Base-by-base conservation (phyloP, 805 yeast species). In the Starmerella floricola region DNA sequence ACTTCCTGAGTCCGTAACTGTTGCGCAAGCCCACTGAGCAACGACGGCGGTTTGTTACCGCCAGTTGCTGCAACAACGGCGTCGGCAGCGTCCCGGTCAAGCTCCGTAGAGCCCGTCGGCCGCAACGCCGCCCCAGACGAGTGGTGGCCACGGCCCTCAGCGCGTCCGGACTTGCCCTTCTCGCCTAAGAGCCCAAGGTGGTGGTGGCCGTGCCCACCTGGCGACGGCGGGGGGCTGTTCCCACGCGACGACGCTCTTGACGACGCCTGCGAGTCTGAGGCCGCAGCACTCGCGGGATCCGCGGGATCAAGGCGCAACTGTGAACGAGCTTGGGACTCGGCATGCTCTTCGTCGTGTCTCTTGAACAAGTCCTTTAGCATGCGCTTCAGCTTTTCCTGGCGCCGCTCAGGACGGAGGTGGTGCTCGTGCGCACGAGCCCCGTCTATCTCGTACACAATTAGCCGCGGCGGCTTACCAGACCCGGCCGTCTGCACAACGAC, bases 381-480 rank as follows among this genome's bases (percentile, higher is more conserved):
- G 11, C 38, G 31, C 26, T 45, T 45, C 44, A 62, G 53, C 60
- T 69, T 54, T 55, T 71, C 63, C 59, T 68, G 59, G 45, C 69
- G 52, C 48, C 62, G 44, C 6, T 86, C 78, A 29, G 79, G 76
- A 45, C 74, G 70, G 45, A 87, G 66, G 58, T 76, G 76, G 61
- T 87, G 97, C 55, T 74, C 84, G 60, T 87, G 97, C 87, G 87
- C 51, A 74, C 28, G 29, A 15, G 10, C 10, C 27, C 41, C 45
- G 18, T 43, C 42, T 10, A 30, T 78, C 8, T 56, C 57, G 34
- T 48, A 49, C 16, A 59, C 52, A 34, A 49, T 47, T 29, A 61
- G 48, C 34, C 64, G 51, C 27, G 53, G 51, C 29, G 49, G 51
- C 38, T 38, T 42, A n/a, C 44, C 53, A 11, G 48, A 38, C 12